phyloP scores from a whole-genome alignment of 352 stramenopile genomes.

The Phytopythium cucurbitacearum region DNA sequence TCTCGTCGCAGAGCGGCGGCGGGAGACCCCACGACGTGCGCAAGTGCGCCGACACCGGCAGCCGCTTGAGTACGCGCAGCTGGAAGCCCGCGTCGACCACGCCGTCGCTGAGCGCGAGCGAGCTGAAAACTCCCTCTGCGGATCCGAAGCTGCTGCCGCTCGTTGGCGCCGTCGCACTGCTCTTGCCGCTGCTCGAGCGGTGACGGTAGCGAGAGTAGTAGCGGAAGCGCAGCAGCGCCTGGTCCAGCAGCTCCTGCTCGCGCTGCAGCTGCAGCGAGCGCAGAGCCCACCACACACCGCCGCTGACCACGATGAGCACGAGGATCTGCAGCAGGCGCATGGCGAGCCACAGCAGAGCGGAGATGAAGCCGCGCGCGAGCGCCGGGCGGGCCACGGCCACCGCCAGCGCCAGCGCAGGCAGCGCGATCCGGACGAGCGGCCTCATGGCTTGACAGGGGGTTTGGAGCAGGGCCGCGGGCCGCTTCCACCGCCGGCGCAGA shows the following conservation, averaged over 20 bases:
- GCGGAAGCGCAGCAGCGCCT: conserved; percentile 38
- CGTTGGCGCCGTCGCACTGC: conserved; percentile 1
- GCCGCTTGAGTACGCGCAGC: conserved; percentile 46
- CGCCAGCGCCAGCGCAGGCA: conserved; percentile 15
- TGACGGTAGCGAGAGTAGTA: conserved; percentile 53
- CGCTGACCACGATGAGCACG: conserved; percentile 38
- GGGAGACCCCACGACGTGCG: conserved; percentile 55
- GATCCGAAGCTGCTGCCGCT: conserved; percentile 2
- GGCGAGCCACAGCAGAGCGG: conserved; percentile 11
- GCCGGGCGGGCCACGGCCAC: conserved; percentile 12
- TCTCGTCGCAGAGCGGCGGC: conserved; percentile 54
- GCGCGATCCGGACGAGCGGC: too few species aligned
- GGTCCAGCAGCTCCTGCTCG: conserved; percentile 60
- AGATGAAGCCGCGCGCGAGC: conserved; percentile 4
- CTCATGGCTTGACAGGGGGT: too few species aligned
- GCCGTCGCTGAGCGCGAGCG: conserved; percentile 2
- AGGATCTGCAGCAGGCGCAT: conserved; percentile 33
- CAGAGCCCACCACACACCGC: conserved; percentile 58
- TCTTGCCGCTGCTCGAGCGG: conserved; percentile 12
- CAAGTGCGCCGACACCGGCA: conserved; percentile 57
- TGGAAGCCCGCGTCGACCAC: conserved; percentile 46
- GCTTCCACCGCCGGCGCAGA: too few species aligned
- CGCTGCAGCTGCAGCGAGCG: conserved; percentile 55
- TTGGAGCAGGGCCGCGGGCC: too few species aligned
- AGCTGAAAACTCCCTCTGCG: neutral